Base-by-base conservation (phyloP, 441 rosid species). In the Aquilaria agallochum region DNA sequence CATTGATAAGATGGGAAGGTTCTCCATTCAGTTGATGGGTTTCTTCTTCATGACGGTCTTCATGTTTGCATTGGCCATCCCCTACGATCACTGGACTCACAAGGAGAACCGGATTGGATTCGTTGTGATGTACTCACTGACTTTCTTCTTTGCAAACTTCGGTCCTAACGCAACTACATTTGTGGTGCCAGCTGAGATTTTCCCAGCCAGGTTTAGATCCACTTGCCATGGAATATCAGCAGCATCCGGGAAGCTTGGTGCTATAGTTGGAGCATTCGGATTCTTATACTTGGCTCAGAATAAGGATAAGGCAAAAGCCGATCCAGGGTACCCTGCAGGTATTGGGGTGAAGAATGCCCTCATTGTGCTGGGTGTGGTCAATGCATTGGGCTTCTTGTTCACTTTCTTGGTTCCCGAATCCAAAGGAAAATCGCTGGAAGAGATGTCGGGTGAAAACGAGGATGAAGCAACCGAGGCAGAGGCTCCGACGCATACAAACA, bases 181-280 rank as follows among this genome's bases (percentile, higher is more conserved):
- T 36, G 92, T 91, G 0, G 96, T 88, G 63, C 96, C 97, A 0
- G 97, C 97, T 2, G 96, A 88, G 81, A 91, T 90, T 56, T 90
- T 91, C 76, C 96, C 97, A 0, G 91, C 97, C 8, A 80, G 93
- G 69, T 73, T 90, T 14, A 78, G 95, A 75, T 88, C 93, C 9
- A 90, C 97, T 27, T 90, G 97, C 78, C 97, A 90, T 33, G 97
- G 97, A 7, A 88, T 88, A 50, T 90, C 97, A 32, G 92, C 95
- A 2, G 95, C 95, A 2, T 73, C 85, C 0, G 97, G 97, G 33
- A 90, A 88, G 71, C 77, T 90, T 1, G 97, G 97, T 30, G 97
- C 91, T 12, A 90, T 88, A 2, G 86, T 90, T 5, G 95, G 97
- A n/a, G 92, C 95, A 8, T 88, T 84, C 42, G 97, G 95, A 32